Evolutionary conservation across 2,329 filamentous ascomycete species (phyloP), one percentile per base, ranked within the genome.

Genomic region (Xylariaceae sp.): DNA sequence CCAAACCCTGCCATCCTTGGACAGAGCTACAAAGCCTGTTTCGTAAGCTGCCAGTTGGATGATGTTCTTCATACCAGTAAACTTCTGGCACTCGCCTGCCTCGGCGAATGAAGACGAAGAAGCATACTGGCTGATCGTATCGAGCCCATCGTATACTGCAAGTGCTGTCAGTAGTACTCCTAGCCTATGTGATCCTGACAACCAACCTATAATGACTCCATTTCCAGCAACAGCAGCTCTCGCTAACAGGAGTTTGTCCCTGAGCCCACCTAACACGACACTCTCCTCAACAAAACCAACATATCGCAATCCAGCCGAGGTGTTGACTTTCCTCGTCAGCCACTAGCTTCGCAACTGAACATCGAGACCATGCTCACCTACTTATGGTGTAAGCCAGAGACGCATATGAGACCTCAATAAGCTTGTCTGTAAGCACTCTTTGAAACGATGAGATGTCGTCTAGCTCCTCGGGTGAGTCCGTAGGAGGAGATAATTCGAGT

Each of bases 11-110:
- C 75, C 77, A 9, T 74, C 64, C 1, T 72, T 50, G 2, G 76
- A 68, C 6, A 83, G 68, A 11, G 78, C 73, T 4, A 74, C 71
- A 61, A 82, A 82, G 1, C 81, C 81, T 0, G 76, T 70, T 36
- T 79, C 75, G 59, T 77, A 82, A 13, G 78, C 73, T 15, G 70
- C 73, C 1, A 81, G 61, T 49, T 82, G 76, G 16, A 61, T 63
- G 16, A 78, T 65, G 1, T 46, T 37, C 3, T 62, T 53, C 37
- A 70, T 57, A 6, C 53, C 60, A 6, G 63, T 11, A 49, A 70
- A 72, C 2, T 1, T 27, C 16, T 53, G 47, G 11, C 45, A 20
- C 20, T 36, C 32, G 32, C 43, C 39, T 40, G 42, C 21, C 18
- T 55, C 30, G 5, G 53, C 43, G 6, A 49, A 24, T n/a, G 35